phyloP scores from a whole-genome alignment of 2,329 filamentous ascomycete species.

The Colletotrichum sp. region DNA sequence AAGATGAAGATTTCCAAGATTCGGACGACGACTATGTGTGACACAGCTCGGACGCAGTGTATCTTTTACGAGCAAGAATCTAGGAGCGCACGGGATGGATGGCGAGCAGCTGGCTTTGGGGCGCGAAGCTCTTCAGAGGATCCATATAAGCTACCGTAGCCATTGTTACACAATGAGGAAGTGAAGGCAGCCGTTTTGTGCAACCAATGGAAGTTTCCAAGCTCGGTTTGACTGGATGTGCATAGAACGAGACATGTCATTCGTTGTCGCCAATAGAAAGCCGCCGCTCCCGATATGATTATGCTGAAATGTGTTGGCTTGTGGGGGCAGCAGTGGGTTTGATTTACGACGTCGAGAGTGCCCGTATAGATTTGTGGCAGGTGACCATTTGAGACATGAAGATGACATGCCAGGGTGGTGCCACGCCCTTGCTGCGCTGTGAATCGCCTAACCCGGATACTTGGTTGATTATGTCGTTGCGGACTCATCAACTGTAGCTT shows the following conservation, averaged over 20 bases:
- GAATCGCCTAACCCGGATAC: neutral
- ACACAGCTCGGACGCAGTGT: neutral
- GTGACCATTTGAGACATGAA: neutral
- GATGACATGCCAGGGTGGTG: neutral
- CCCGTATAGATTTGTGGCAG: neutral
- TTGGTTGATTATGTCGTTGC: neutral
- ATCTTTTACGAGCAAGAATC: neutral
- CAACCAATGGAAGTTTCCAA: neutral
- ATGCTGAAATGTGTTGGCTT: neutral
- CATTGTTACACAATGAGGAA: neutral
- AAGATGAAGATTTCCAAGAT: neutral
- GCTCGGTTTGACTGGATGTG: neutral
- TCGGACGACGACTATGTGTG: conserved; percentile 15
- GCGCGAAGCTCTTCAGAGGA: neutral
- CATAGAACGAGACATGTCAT: neutral
- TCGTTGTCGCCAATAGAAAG: neutral
- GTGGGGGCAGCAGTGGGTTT: neutral
- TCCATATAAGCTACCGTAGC: neutral
- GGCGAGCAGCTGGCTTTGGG: neutral
- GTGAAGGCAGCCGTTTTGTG: neutral
- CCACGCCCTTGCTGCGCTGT: neutral
- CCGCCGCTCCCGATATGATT: neutral
- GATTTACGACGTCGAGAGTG: neutral
- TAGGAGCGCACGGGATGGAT: neutral
- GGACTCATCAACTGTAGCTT: neutral